Conservation (phyloP, 176 grass and related monocot species). For the Rhynchospora breviuscula region DNA sequence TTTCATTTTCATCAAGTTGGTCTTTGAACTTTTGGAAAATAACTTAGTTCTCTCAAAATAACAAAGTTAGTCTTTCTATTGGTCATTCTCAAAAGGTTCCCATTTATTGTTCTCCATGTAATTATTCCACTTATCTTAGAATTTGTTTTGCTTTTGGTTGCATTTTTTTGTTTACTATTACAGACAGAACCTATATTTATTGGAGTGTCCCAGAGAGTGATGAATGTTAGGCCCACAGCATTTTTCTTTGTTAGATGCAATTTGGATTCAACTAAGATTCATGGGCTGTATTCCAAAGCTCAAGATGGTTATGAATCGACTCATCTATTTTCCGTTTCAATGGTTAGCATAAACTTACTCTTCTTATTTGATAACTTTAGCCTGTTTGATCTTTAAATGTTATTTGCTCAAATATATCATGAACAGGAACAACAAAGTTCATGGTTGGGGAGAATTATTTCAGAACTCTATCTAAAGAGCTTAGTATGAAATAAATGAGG, state of each 20-base stretch:
- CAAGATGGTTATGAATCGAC: slow-evolving; percentile 98
- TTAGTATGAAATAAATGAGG: background rate
- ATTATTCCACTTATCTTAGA: background rate
- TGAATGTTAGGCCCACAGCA: slow-evolving; percentile 83
- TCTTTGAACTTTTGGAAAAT: background rate
- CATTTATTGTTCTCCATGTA: background rate
- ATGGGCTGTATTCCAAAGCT: slow-evolving; percentile 68
- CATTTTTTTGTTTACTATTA: slow-evolving; percentile 18
- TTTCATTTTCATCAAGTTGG: background rate
- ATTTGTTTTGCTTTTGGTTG: background rate
- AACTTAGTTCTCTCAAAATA: background rate
- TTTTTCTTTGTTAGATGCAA: slow-evolving; percentile 86
- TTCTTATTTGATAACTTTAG: background rate
- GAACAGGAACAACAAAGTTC: background rate
- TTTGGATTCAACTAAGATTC: slow-evolving; percentile 44
- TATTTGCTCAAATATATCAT: background rate
- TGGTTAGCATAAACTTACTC: slow-evolving; percentile 31
- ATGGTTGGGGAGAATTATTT: background rate
- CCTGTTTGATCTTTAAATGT: background rate
- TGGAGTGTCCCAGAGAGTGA: slow-evolving; percentile 63
- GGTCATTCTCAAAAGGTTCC: background rate
- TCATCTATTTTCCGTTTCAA: slow-evolving; percentile 47
- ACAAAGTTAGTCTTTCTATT: background rate
- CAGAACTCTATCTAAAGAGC: background rate
- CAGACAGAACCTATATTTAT: slow-evolving; percentile 77